Percentiles rank a stretch among this genome's conserved stretches.
phyloP scores from a whole-genome alignment of 345 rosid genomes.

The Eucalyptus camaldulensis region DNA sequence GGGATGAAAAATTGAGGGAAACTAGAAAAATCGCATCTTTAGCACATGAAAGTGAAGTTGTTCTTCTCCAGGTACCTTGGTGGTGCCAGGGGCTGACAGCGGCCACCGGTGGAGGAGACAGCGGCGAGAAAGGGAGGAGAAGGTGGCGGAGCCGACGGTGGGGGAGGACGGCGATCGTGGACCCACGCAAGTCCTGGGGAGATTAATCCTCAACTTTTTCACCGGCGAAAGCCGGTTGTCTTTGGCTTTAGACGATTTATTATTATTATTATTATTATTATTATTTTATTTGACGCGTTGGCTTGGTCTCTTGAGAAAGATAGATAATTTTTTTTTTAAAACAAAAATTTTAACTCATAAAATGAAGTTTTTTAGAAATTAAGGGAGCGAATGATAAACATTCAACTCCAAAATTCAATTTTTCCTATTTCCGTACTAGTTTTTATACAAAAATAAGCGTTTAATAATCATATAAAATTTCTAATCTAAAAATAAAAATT shows the following conservation, averaged over 20 bases:
- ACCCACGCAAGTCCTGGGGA: background rate
- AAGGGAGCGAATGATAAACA: rapidly evolving
- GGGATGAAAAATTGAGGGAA: background rate
- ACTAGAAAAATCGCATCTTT: background rate
- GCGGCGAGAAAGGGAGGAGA: background rate
- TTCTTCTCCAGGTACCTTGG: background rate
- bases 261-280: background rate
- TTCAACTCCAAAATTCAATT: too few species aligned
- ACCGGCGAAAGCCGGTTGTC: background rate
- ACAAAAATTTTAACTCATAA: background rate
- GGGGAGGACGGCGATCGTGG: background rate
- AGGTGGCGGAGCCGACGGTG: background rate
- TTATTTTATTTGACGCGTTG: background rate
- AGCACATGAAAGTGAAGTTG: background rate
- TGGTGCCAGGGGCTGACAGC: background rate
- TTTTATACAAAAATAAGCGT: rapidly evolving
- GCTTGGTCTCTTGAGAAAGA: background rate
- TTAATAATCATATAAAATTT: rapidly evolving
- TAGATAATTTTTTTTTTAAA: background rate
- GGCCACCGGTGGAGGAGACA: background rate
- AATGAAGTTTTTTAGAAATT: background rate
- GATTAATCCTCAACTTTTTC: background rate
- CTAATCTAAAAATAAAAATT: rapidly evolving
- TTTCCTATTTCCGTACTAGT: rapidly evolving
- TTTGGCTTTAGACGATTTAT: background rate